These are phyloP conservation scores for Fusarium torreyae DNA, from an alignment of 2,329 filamentous ascomycete genomes.

Conservation along the genomic window DNA sequence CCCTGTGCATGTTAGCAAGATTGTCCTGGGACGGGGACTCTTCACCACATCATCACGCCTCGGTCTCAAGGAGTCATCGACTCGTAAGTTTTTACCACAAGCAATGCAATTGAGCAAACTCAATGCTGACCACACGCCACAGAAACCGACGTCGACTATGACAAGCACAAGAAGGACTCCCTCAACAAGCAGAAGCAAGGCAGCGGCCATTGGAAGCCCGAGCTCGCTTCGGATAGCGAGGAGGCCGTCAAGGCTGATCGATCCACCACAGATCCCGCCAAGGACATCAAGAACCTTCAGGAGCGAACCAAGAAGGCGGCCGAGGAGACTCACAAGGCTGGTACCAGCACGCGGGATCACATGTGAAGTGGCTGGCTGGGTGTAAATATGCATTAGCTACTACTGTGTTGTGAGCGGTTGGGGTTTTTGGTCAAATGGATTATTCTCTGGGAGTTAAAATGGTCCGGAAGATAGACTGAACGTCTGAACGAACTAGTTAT, in stretches of 20 bases:
- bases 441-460: slow-evolving; percentile 25
- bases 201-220: slow-evolving; percentile 81
- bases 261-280: slow-evolving; percentile 47
- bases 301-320: slow-evolving; percentile 71
- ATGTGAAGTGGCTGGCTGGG: slow-evolving; percentile 52
- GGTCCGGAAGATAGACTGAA: slow-evolving; percentile 24
- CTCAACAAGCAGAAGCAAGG: slow-evolving; percentile 78
- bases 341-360: slow-evolving; percentile 64
- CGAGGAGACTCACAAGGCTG: slow-evolving; percentile 62
- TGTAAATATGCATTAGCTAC: background rate
- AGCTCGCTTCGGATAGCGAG: slow-evolving; percentile 84
- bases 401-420: background rate
- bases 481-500: slow-evolving; percentile 25
- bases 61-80: slow-evolving; percentile 58
- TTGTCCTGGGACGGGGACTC: slow-evolving; percentile 47
- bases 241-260: slow-evolving; percentile 81
- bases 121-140: slow-evolving; percentile 4
- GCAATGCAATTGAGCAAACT: background rate
- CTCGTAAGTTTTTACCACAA: slow-evolving; percentile 48
- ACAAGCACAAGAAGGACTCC: slow-evolving; percentile 73
- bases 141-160: slow-evolving; percentile 60
- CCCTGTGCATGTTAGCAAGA: slow-evolving; percentile 35
- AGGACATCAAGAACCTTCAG: slow-evolving; percentile 66
- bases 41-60: slow-evolving; percentile 49
- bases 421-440: slow-evolving; percentile 7